A percentile compares a stretch with the other conserved stretches of the same genome.
Conservation (phyloP, 2,329 filamentous ascomycete genomes). For the Mycosphaerella arachidis region DNA sequence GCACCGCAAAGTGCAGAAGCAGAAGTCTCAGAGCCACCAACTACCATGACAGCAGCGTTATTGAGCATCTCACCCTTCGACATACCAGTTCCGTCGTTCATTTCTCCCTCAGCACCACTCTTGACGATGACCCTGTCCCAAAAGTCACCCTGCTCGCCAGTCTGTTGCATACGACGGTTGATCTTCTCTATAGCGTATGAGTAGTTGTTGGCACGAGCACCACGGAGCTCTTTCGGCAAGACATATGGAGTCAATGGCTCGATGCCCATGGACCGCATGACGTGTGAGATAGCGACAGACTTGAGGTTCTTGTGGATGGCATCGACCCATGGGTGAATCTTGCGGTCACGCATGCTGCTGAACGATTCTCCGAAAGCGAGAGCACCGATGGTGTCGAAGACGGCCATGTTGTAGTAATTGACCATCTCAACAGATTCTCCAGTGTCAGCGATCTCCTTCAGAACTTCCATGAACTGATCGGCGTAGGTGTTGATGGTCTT, state of each 20-base stretch:
- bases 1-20: background rate
- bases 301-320: background rate
- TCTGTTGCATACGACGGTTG: background rate
- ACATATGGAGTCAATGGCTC: background rate
- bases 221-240: background rate
- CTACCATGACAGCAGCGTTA: background rate
- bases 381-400: background rate
- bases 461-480: constrained; percentile 31
- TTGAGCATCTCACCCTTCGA: background rate
- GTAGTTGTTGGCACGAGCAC: background rate
- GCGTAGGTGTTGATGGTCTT: constrained; percentile 33
- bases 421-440: constrained; percentile 13
- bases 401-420: constrained; percentile 2
- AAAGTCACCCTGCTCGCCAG: background rate
- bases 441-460: constrained; percentile 16
- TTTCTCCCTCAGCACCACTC: background rate
- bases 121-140: background rate
- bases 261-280: background rate
- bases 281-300: background rate
- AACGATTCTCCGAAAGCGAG: constrained; percentile 3
- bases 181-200: background rate
- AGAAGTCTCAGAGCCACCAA: background rate
- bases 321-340: background rate
- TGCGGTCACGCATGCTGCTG: background rate
- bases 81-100: background rate